These are phyloP conservation scores for Arachnomyces sp. DNA, from an alignment of 2,329 filamentous ascomycete species.

Conservation along the genomic window DNA sequence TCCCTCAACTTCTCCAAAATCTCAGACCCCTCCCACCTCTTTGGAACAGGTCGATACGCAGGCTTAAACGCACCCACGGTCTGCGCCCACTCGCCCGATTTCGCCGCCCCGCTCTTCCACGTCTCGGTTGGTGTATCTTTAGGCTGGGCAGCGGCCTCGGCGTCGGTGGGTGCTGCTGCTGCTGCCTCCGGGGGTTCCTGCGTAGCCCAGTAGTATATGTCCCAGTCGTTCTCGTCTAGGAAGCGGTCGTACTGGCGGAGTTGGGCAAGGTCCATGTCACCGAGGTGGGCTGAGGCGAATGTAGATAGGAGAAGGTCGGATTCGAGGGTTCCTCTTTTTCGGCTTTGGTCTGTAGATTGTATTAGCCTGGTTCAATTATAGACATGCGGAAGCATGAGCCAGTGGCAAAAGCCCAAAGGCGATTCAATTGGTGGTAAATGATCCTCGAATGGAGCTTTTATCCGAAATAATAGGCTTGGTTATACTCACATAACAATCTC, in stretches of 20 bases:
- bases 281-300: conserved; percentile 74
- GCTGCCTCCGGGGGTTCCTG: conserved; percentile 57
- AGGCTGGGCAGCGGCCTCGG: conserved; percentile 41
- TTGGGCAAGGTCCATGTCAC: conserved; percentile 61
- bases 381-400: conserved; percentile 1
- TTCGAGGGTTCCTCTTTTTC: conserved; percentile 92
- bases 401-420: conserved; percentile 7
- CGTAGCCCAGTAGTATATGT: conserved; percentile 99
- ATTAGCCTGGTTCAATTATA: conserved; percentile 2
- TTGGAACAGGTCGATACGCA: conserved; percentile 81
- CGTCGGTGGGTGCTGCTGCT: conserved; percentile 46
- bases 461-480: neutral
- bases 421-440: neutral
- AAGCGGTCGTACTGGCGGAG: conserved; percentile 82
- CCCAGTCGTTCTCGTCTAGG: conserved; percentile 99
- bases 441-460: neutral
- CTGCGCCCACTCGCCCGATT: conserved; percentile 85
- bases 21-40: conserved; percentile 75
- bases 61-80: conserved; percentile 91
- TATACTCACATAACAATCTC: conserved; percentile 57
- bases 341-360: conserved; percentile 67
- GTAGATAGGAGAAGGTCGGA: conserved; percentile 93
- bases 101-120: conserved; percentile 45
- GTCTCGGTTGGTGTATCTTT: conserved; percentile 36
- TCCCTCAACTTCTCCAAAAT: conserved; percentile 65